These are phyloP conservation scores for Phytophthora cajani DNA, from an alignment of 352 stramenopile genomes.

Conservation along the genomic window DNA sequence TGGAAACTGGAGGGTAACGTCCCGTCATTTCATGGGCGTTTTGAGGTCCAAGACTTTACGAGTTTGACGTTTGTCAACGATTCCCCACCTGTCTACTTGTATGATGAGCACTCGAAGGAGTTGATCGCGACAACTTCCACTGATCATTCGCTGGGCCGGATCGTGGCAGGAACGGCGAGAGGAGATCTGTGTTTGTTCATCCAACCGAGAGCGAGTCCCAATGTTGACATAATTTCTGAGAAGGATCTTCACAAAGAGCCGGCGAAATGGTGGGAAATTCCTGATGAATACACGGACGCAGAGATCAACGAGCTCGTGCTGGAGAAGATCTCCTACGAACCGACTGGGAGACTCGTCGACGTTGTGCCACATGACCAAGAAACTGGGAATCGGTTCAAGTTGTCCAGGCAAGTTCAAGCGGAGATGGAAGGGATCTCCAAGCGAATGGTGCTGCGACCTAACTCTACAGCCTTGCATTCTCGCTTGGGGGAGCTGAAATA, in stretches of 20 bases:
- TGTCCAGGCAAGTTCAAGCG: conserved; percentile 55
- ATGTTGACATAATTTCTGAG: conserved; percentile 39
- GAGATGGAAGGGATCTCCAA: conserved; percentile 68
- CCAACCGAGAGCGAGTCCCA: conserved; percentile 53
- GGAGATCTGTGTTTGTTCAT: conserved; percentile 77
- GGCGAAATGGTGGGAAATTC: conserved; percentile 81
- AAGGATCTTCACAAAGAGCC: conserved; percentile 49
- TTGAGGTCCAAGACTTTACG: conserved; percentile 79
- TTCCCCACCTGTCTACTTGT: conserved; percentile 62
- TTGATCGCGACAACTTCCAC: conserved; percentile 47
- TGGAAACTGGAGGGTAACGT: conserved; percentile 82
- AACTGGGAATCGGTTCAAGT: conserved; percentile 73
- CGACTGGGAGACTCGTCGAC: conserved; percentile 63
- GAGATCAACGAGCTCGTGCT: conserved; percentile 71
- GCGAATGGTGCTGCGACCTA: conserved; percentile 53
- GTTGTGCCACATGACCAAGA: conserved; percentile 68
- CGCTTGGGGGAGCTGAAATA: conserved; percentile 63
- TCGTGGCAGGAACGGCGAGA: conserved; percentile 69
- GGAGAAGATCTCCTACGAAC: conserved; percentile 67
- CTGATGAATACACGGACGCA: conserved; percentile 64
- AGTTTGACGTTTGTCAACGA: conserved; percentile 75
- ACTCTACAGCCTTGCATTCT: conserved; percentile 47
- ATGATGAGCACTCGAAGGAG: conserved; percentile 57
- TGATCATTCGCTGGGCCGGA: conserved; percentile 66
- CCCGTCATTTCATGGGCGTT: conserved; percentile 67